phyloP scores from a whole-genome alignment of 108 stramenopile genomes.

The Nitzschia sp. region DNA sequence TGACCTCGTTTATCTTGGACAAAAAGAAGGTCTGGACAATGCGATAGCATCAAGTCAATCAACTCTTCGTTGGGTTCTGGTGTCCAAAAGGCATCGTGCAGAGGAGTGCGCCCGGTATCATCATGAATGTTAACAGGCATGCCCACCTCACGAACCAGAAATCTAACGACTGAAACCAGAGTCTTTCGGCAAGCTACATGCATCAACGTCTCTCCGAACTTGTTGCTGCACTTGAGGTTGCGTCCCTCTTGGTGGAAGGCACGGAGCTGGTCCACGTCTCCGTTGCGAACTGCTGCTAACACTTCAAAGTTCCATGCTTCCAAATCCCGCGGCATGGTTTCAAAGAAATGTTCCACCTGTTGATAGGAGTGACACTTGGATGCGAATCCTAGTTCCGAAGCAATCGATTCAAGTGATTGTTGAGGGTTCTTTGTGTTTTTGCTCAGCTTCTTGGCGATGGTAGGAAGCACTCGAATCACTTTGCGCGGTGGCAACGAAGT shows the following conservation, averaged over 20 bases:
- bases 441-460: not conserved
- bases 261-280: constrained; percentile 53
- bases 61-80: constrained; percentile 47
- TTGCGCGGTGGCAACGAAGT: not conserved
- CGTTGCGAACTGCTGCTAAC: constrained; percentile 52
- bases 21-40: constrained; percentile 45
- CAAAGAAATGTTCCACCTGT: not conserved
- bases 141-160: constrained; percentile 48
- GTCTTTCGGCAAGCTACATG: constrained; percentile 68
- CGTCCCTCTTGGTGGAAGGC: constrained; percentile 23
- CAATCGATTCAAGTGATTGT: not conserved
- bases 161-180: constrained; percentile 29
- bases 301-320: constrained; percentile 36
- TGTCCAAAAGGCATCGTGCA: constrained; percentile 80
- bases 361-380: not conserved
- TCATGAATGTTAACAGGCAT: constrained; percentile 54
- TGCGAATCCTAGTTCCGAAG: not conserved
- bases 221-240: constrained; percentile 53
- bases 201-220: constrained; percentile 70
- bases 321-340: constrained; percentile 6
- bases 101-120: constrained; percentile 74
- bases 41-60: constrained; percentile 43
- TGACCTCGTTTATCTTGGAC: constrained; percentile 57
- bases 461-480: not conserved
- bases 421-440: not conserved